Conservation (phyloP, 805 yeast species). For the Teunomyces gatunensis region DNA sequence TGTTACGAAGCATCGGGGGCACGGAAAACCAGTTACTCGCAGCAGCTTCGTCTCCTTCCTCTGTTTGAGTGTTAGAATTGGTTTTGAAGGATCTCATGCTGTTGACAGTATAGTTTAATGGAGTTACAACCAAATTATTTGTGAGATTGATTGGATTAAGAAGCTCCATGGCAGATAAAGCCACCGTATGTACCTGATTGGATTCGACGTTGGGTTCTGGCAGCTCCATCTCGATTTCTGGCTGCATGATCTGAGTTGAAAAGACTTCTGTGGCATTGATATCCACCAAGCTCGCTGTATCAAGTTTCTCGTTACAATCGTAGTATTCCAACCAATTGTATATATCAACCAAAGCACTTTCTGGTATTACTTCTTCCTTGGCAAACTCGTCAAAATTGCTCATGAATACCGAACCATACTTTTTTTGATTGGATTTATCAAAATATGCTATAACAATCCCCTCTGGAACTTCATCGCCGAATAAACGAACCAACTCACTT, state of each 20-base stretch:
- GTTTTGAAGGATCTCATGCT: constrained; percentile 26
- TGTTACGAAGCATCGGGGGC: constrained; percentile 8
- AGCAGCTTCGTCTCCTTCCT: neutral
- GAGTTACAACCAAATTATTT: constrained; percentile 36
- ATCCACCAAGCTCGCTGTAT: constrained; percentile 13
- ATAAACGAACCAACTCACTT: constrained; percentile 19
- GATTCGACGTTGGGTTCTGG: neutral
- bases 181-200: constrained; percentile 2
- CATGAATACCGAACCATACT: constrained; percentile 30
- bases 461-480: constrained; percentile 4
- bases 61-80: neutral
- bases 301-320: constrained; percentile 26
- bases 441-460: constrained; percentile 31
- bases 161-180: constrained; percentile 23
- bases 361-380: constrained; percentile 7
- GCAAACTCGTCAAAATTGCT: constrained; percentile 7
- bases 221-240: constrained; percentile 9
- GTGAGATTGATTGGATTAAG: constrained; percentile 35
- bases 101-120: constrained; percentile 33
- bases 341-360: constrained; percentile 17
- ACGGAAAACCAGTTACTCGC: constrained; percentile 9
- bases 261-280: constrained; percentile 2
- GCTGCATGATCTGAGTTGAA: constrained; percentile 6
- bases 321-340: constrained; percentile 33
- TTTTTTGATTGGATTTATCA: constrained; percentile 24